Evolutionary conservation across 2,329 filamentous ascomycete species (phyloP).

Genomic region (Neopestalotiopsis sp.): DNA sequence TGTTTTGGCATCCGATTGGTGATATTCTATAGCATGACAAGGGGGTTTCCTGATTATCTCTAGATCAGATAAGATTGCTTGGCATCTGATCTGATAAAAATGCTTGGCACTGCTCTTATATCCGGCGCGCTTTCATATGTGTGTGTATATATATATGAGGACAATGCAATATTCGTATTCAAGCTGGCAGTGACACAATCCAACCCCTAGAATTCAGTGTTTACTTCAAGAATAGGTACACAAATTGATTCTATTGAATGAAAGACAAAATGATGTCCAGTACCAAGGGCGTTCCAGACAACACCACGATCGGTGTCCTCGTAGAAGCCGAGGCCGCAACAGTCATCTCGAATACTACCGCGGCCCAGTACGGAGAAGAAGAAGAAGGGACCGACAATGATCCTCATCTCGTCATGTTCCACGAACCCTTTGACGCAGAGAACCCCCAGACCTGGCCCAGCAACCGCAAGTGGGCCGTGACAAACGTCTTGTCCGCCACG

Average conservation of each 20-base stretch:
- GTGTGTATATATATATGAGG: too few species aligned
- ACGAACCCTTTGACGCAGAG: slow-evolving; percentile 34
- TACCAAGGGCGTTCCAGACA: background rate
- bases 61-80: slow-evolving; percentile 19
- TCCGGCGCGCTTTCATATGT: too few species aligned
- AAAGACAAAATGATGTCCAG: background rate
- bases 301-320: background rate
- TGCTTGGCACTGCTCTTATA: background rate
- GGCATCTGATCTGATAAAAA: background rate
- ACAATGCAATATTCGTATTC: background rate
- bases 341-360: background rate
- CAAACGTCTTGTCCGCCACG: slow-evolving; percentile 51
- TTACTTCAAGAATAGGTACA: background rate
- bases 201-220: background rate
- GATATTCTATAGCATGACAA: background rate
- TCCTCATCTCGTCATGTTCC: slow-evolving; percentile 26
- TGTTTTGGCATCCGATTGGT: background rate
- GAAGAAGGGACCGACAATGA: slow-evolving; percentile 14
- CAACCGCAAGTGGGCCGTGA: slow-evolving; percentile 52
- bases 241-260: background rate
- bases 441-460: slow-evolving; percentile 46
- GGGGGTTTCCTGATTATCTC: slow-evolving; percentile 9
- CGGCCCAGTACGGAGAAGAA: background rate
- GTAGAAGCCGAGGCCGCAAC: background rate
- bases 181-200: background rate